A percentile compares a stretch with the other conserved stretches of the same genome.
phyloP scores from a whole-genome alignment of 2,329 filamentous ascomycete genomes.

The Fusarium gaditjirri region DNA sequence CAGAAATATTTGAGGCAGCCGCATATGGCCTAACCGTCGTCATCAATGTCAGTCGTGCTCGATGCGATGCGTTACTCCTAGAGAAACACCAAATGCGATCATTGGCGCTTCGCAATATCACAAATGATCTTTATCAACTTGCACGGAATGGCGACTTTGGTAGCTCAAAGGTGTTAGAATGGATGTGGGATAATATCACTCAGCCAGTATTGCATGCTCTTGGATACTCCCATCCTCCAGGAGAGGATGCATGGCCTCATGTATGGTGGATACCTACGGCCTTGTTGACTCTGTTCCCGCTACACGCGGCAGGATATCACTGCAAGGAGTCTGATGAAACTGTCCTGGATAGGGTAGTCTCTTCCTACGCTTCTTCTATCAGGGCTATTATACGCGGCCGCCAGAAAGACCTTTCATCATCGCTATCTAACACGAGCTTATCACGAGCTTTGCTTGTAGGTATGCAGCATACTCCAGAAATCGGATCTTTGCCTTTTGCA shows the following conservation, averaged over 20 bases:
- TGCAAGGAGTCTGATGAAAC: neutral
- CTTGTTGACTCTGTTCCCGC: accelerated
- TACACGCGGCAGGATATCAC: neutral
- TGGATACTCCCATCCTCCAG: accelerated
- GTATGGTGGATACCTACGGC: accelerated
- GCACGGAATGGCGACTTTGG: neutral
- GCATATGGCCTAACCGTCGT: neutral
- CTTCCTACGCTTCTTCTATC: neutral
- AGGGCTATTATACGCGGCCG: neutral
- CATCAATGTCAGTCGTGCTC: neutral
- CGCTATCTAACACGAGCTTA: accelerated
- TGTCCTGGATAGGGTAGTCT: neutral
- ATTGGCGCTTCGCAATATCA: neutral
- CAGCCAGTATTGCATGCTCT: neutral
- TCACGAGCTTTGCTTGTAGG: neutral
- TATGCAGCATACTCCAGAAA: neutral
- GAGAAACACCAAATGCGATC: neutral
- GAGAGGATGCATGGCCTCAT: neutral
- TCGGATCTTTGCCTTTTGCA: accelerated
- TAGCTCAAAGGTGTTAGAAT: neutral
- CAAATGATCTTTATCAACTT: neutral
- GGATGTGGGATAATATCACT: neutral
- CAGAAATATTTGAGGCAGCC: accelerated
- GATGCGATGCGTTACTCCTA: neutral
- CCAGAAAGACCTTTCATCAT: neutral